Base-by-base conservation (phyloP, 495 filamentous ascomycete species). In the Trichoderma parareesei region DNA sequence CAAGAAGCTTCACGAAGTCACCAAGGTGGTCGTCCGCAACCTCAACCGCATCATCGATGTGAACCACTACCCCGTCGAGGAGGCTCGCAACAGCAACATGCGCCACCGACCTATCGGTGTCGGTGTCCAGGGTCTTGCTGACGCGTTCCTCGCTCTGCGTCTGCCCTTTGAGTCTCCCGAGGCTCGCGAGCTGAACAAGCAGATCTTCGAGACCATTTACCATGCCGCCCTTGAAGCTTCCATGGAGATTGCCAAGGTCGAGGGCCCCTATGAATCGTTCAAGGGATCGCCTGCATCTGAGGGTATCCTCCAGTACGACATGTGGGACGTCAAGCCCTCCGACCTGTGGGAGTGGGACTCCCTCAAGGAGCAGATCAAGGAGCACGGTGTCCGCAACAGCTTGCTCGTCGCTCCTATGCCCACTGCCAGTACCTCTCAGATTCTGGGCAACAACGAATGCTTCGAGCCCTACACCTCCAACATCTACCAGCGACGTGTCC, bases 141-240 rank as follows among this genome's bases (percentile, higher is more conserved):
- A 98, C 83, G 91, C 91, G 60, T 98, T 98, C 88, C 85, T 98
- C 67, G 93, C 95, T 64, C 88, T 98, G 64, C 94, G 95, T 71
- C 82, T 96, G 79, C 94, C 94, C 9, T 98, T 98, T 74, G 94
- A 98, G 73, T 98, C 95, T 0, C 84, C 90, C 18, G 90, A 97
- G 79, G 94, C 94, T 53, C 88, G 88, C 68, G 84, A 93, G 71
- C 84, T 98, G 70, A 98, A 98, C 83, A 93, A 88, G 70, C 92
- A 98, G 76, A 97, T 98, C 74, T 98, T 98, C 71, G 94, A 98
- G 85, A 98, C 94, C 48, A 97, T 98, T 78, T 98, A 98, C 79
- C 94, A 98, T 75, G 94, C 87, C 74, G 92, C 91, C 65, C 79
- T 98, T 64, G 96, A 92, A 48, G 88, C 91, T 33, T 98, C 94